Percentiles rank a stretch among this genome's conserved stretches.
Evolutionary conservation across 345 rosid species (phyloP).

Genomic region (Eucalyptus caleyi): DNA sequence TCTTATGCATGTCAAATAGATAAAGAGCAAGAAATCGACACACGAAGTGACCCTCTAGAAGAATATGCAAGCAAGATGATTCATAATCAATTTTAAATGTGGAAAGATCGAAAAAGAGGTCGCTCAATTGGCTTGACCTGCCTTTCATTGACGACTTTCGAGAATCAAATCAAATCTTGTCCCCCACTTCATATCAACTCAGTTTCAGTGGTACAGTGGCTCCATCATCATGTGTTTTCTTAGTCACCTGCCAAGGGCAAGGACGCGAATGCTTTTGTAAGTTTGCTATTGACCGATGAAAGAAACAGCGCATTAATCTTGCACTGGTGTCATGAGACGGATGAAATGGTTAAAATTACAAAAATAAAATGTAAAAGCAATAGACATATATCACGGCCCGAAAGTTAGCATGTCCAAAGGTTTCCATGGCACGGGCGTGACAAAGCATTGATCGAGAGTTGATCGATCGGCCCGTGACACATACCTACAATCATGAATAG

Average conservation of each 20-base stretch:
- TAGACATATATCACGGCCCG: neutral
- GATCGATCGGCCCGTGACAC: no score
- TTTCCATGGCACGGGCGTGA: no score
- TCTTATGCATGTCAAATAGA: no score
- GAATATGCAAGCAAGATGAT: no score
- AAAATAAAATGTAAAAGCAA: neutral
- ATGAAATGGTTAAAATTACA: neutral
- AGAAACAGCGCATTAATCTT: neutral
- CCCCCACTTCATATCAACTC: neutral
- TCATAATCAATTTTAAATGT: no score
- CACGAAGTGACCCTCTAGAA: no score
- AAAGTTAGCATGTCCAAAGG: no score
- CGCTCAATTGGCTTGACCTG: neutral
- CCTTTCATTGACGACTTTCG: neutral
- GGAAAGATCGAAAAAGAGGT: neutral
- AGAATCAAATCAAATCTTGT: neutral
- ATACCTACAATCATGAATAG: neutral
- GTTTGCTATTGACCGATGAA: neutral
- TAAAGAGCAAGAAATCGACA: no score
- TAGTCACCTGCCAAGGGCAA: neutral
- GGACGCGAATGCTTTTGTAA: no score
- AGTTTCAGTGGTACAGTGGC: neutral
- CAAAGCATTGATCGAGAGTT: no score
- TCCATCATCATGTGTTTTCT: neutral
- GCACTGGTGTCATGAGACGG: neutral